Base-by-base conservation (phyloP, 768 basidiomycete genomes). In the Xerocomellus dryophilus region DNA sequence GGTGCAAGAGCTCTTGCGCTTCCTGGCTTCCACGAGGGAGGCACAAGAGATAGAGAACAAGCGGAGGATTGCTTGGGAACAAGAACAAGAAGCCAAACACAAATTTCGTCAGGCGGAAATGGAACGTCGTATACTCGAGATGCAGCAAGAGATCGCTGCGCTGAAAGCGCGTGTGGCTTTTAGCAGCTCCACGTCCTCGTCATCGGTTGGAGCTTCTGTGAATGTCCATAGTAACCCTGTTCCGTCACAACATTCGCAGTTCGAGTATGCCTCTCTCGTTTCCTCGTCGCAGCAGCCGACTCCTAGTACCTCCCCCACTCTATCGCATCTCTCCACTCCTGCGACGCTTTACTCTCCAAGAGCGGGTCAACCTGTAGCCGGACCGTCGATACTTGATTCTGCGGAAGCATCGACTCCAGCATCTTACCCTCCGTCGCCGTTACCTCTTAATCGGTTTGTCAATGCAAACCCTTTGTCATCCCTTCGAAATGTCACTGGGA, bases 31-130 rank as follows among this genome's bases (percentile, higher is more conserved):
- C 1, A 82, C 82, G 1, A 77, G 76, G 58, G 80, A 86, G 31
- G 79, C 81, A 0, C 81, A 83, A 42, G 84, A 85, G 47, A 75
- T 72, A 17, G 88, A 90, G 58, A 72, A 74, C 36, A 79, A 74
- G 58, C 77, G 88, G 18, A 74, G 86, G 44, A 50, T 77, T 8
- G 79, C 74, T 35, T 90, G 88, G 87, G 88, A 90, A 61, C 74
- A 78, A 58, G 83, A 85, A 53, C 83, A 86, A 56, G 88, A 88
- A 70, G 77, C 77, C 10, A 85, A 77, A 61, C 77, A 75, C 47
- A 60, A 69, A 14, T 79, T 82, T 58, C 69, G 75, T 43, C 80
- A 86, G 54, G 79, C 78, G 25, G 82, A 85, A 62, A 78, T 81
- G 73, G 83, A 87, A 61, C 71, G 75, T 20, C 76, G 77, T 44